A percentile compares a stretch with the other conserved stretches of the same genome.
Conservation (phyloP, 306 rosid genomes). For the Acacia crassicarpa region DNA sequence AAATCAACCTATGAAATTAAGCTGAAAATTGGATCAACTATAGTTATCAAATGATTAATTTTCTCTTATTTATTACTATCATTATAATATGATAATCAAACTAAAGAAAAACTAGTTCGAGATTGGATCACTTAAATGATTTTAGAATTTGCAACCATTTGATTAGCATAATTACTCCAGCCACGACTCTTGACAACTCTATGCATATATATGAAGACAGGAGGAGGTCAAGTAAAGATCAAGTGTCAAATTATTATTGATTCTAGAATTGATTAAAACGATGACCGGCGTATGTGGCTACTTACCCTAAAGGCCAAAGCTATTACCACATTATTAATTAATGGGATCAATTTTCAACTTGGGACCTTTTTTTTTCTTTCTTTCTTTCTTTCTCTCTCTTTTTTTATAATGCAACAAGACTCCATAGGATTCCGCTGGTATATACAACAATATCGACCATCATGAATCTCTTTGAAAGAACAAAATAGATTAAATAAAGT, state of each 20-base stretch:
- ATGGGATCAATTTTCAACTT: neutral
- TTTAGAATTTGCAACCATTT: neutral
- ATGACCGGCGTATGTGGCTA: neutral
- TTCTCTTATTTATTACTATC: neutral
- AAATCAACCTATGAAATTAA: neutral
- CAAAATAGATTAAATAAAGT: neutral
- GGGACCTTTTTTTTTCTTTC: too few species aligned
- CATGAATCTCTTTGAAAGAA: neutral
- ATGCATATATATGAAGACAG: neutral
- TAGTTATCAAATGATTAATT: neutral
- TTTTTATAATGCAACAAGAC: neutral
- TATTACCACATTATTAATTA: too few species aligned
- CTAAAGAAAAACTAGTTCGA: neutral
- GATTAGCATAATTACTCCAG: neutral
- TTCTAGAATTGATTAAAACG: neutral
- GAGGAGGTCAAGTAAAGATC: neutral
- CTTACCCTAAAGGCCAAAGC: neutral
- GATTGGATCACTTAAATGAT: neutral
- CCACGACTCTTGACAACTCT: neutral
- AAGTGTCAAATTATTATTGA: neutral
- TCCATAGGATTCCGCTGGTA: constrained; percentile 33
- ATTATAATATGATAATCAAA: neutral
- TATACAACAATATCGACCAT: neutral
- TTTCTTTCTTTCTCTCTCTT: too few species aligned
- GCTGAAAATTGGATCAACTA: neutral